Evolutionary conservation across 2,329 filamentous ascomycete species (phyloP).

Genomic region (Penicillium sp.): DNA sequence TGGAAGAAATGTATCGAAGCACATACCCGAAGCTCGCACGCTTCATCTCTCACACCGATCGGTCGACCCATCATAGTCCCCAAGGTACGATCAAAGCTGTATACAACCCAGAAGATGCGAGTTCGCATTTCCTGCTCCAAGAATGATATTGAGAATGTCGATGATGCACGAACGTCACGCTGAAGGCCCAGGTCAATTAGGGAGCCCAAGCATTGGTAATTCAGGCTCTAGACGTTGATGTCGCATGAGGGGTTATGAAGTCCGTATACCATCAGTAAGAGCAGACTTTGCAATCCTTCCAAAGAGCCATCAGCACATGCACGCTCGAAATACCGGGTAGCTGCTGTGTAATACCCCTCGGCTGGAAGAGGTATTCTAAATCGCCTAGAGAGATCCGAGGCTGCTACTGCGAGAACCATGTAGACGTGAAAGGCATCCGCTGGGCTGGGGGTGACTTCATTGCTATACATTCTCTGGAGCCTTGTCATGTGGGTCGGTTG

Average conservation of each 20-base stretch:
- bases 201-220: slow-evolving; percentile 48
- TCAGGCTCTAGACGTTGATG: slow-evolving; percentile 48
- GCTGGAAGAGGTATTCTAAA: slow-evolving; percentile 40
- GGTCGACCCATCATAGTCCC: slow-evolving; percentile 51
- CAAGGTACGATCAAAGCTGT: slow-evolving; percentile 45
- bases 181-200: slow-evolving; percentile 47
- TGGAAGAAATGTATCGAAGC: not conserved
- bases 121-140: slow-evolving; percentile 49
- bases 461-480: slow-evolving; percentile 31
- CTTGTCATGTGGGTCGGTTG: slow-evolving; percentile 34
- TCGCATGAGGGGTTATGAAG: slow-evolving; percentile 44
- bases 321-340: slow-evolving; percentile 41
- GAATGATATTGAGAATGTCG: slow-evolving; percentile 35
- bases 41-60: slow-evolving; percentile 49
- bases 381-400: slow-evolving; percentile 40
- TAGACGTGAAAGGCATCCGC: slow-evolving; percentile 42
- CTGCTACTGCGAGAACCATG: slow-evolving; percentile 48
- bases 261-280: slow-evolving; percentile 40
- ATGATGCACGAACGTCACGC: slow-evolving; percentile 39
- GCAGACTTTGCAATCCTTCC: slow-evolving; percentile 43
- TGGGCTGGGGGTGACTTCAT: slow-evolving; percentile 19
- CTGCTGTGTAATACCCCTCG: slow-evolving; percentile 45
- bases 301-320: slow-evolving; percentile 44
- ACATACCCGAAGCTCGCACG: slow-evolving; percentile 45
- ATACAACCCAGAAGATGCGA: slow-evolving; percentile 49